Base-by-base conservation (phyloP, 176 grass and related monocot genomes). In the Thalia dealbata region DNA sequence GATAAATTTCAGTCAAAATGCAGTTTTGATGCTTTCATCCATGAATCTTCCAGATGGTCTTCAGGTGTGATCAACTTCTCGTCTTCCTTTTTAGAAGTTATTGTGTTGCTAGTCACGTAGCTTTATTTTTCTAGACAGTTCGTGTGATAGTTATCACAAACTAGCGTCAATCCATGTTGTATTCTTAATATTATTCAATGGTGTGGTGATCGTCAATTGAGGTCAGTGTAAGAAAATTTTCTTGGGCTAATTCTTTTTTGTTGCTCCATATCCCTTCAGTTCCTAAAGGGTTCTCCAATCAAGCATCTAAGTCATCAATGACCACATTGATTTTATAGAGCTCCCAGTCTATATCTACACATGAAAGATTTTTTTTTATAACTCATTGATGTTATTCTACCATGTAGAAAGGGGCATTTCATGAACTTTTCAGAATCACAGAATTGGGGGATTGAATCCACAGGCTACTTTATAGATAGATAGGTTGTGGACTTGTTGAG, bases 21-120 rank as follows among this genome's bases (percentile, higher is more conserved):
- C 89, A 56, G 89, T 96, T 60, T 76, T 96, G 73, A 96, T 96
- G 92, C 89, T 96, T 82, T 99, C 95, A 9, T 92, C 92, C 25
- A 92, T 92, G 89, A 96, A 88, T 74, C 83, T 92, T 27, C 89
- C 92, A 18, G 92, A 96, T 81, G 92, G 92, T 72, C 92, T 91
- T 73, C 95, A 99, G 95, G 95, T 93, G 55, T 55, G n/a, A 23
- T n/a, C 3, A 60, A 41, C 75, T 79, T 30, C 81, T 18, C 45
- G 73, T 63, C 32, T 24, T 74, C 78, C 74, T 16, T 0, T 35
- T 10, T 70, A 10, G 71, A 61, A 52, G n/a, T 18, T n/a, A 22
- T 26, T 38, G 69, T 61, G 15, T 64, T 80, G 43, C 7, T 41
- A n/a, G 6, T 67, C 14, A 23, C 10, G 56, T 24, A 25, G 56